Evolutionary conservation across 257 asterid species (phyloP).

Genomic region (Solanum pinnatisectum): DNA sequence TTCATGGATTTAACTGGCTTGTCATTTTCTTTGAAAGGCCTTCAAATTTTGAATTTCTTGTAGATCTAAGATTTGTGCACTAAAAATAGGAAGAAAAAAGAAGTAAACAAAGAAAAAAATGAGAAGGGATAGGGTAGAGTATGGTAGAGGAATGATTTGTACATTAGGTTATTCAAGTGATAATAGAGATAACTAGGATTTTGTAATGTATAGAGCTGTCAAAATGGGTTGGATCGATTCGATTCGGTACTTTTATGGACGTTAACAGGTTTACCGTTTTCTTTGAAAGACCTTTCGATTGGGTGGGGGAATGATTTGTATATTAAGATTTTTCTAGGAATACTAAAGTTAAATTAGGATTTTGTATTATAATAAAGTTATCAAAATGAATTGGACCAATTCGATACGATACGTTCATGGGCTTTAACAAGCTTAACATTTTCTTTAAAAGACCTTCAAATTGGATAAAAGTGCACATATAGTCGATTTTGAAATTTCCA

Average conservation of each 20-base stretch:
- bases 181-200: neutral
- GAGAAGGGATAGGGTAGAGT: neutral
- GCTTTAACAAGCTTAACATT: neutral
- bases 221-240: no score
- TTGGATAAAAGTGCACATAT: neutral
- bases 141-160: neutral
- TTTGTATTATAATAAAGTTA: no score
- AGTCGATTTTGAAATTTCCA: neutral
- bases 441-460: neutral
- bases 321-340: no score
- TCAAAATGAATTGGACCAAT: neutral
- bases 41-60: neutral
- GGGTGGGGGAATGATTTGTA: no score
- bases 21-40: neutral
- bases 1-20: neutral
- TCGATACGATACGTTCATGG: neutral
- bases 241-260: no score
- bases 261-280: no score
- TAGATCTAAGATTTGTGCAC: neutral
- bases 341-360: no score
- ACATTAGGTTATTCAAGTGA: neutral
- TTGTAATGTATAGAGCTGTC: neutral
- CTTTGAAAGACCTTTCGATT: no score
- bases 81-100: neutral
- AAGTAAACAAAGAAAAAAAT: neutral